Percentiles rank a stretch among this genome's conserved stretches.
phyloP scores from a whole-genome alignment of 2,329 filamentous ascomycete species.

The Xylariaceae sp. region DNA sequence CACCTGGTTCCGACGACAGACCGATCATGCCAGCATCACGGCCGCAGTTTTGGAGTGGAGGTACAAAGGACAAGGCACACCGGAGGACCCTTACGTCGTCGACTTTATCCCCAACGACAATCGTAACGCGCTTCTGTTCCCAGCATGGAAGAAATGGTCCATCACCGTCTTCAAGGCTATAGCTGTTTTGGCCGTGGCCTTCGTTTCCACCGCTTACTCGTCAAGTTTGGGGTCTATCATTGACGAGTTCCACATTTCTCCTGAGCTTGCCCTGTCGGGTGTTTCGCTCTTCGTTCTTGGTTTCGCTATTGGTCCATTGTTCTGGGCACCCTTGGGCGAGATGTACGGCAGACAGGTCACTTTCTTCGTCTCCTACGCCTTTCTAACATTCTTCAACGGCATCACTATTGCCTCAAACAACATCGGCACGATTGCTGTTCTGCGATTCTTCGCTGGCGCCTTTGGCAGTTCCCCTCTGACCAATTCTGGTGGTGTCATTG shows the following conservation, averaged over 20 bases:
- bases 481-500: constrained; percentile 55
- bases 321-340: constrained; percentile 65
- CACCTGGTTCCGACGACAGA: constrained; percentile 49
- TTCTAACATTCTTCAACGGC: constrained; percentile 55
- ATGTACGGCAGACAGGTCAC: constrained; percentile 54
- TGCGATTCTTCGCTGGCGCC: constrained; percentile 58
- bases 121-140: constrained; percentile 62
- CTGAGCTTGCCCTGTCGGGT: constrained; percentile 47
- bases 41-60: constrained; percentile 51
- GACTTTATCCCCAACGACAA: constrained; percentile 64
- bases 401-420: constrained; percentile 51
- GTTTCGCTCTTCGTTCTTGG: constrained; percentile 56
- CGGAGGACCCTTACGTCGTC: constrained; percentile 64
- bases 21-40: constrained; percentile 56
- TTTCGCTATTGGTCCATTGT: constrained; percentile 48
- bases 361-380: constrained; percentile 51
- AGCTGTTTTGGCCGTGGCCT: constrained; percentile 65
- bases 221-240: constrained; percentile 54
- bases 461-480: constrained; percentile 55
- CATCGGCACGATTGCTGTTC: constrained; percentile 51
- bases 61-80: constrained; percentile 60
- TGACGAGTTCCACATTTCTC: constrained; percentile 47
- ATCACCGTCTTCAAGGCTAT: constrained; percentile 61
- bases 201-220: constrained; percentile 65
- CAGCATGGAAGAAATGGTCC: constrained; percentile 52